These are phyloP conservation scores for Groenewaldozyma sp. DNA, from an alignment of 1,139 yeast species.

Conservation along the genomic window DNA sequence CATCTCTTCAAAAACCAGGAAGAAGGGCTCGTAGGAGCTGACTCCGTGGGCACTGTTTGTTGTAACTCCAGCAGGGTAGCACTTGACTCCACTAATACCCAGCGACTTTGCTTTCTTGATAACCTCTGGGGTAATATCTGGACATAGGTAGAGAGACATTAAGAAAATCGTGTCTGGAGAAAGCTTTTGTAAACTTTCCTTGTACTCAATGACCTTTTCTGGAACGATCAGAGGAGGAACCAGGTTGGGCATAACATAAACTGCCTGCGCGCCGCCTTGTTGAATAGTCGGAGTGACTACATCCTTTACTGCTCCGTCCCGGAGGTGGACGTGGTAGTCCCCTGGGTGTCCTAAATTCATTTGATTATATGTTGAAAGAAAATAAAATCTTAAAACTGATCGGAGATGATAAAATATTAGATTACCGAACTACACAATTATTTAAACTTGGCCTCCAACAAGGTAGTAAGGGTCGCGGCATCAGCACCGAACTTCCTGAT, in stretches of 20 bases:
- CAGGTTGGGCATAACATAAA: slow-evolving; percentile 92
- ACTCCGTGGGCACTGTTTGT: slow-evolving; percentile 92
- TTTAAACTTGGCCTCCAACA: slow-evolving; percentile 51
- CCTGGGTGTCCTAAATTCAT: slow-evolving; percentile 76
- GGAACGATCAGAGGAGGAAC: slow-evolving; percentile 88
- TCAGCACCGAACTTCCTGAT: slow-evolving; percentile 96
- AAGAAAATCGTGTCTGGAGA: slow-evolving; percentile 80
- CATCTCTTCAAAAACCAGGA: slow-evolving; percentile 84
- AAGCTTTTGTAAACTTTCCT: slow-evolving; percentile 49
- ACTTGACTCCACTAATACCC: slow-evolving; percentile 71
- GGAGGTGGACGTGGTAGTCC: slow-evolving; percentile 92
- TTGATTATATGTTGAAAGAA: slow-evolving; percentile 6
- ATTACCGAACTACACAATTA: not conserved
- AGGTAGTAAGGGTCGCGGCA: slow-evolving; percentile 70
- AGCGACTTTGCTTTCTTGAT: slow-evolving; percentile 67
- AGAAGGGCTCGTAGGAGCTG: slow-evolving; percentile 77
- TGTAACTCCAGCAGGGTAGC: slow-evolving; percentile 98
- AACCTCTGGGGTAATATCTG: slow-evolving; percentile 74
- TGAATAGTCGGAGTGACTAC: slow-evolving; percentile 82
- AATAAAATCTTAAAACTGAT: not conserved
- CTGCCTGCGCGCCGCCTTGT: slow-evolving; percentile 84
- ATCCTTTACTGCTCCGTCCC: slow-evolving; percentile 91
- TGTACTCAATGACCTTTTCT: slow-evolving; percentile 63
- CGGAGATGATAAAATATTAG: not conserved
- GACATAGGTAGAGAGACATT: slow-evolving; percentile 80